Evolutionary conservation across 2,329 filamentous ascomycete species (phyloP), one percentile per base, ranked within the genome.

Genomic region (Colletotrichum tropicicola): DNA sequence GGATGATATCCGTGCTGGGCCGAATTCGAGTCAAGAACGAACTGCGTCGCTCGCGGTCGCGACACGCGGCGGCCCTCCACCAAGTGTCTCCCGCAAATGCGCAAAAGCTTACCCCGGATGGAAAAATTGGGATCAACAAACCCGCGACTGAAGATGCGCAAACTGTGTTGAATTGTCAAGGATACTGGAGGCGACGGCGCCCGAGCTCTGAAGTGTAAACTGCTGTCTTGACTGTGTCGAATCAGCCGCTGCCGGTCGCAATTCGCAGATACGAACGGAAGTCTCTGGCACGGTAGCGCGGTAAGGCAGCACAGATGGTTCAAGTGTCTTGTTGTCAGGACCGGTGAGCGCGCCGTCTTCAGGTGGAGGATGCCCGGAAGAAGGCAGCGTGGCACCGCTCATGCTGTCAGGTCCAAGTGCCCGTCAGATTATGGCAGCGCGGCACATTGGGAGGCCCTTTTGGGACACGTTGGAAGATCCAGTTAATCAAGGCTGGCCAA

Each of bases 401-500:
- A 43, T 45, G 25, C 21, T 21, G 35, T 47, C 21, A 49, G 61
- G n/a, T 43, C 9, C 39, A 15, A 35, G 19, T 39, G 56, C 41
- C 43, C 28, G 44, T 53, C 25, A 47, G 45, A 32, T 53, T 43
- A 41, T 51, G 59, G 51, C 59, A 55, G 32, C 47, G 30, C 32
- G 27, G 56, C 25, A 37, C 48, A 43, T 41, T 17, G 23, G 32
- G 27, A 27, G 21, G 41, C 9, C 15, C 49, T 19, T 61, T 55
- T 28, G 27, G 57, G 28, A 49, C 43, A 32, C 37, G n/a, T 35
- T 65, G 61, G 48, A 35, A 54, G 61, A 65, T 65, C 56, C 57
- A 65, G 10, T 65, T 49, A 61, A 61, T 55, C 61, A 65, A 61
- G 61, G 57, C 61, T 65, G 61, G 56, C 61, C 56, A 61, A 60